Conservation (phyloP, 441 rosid genomes). For the Euphorbia corollata region DNA sequence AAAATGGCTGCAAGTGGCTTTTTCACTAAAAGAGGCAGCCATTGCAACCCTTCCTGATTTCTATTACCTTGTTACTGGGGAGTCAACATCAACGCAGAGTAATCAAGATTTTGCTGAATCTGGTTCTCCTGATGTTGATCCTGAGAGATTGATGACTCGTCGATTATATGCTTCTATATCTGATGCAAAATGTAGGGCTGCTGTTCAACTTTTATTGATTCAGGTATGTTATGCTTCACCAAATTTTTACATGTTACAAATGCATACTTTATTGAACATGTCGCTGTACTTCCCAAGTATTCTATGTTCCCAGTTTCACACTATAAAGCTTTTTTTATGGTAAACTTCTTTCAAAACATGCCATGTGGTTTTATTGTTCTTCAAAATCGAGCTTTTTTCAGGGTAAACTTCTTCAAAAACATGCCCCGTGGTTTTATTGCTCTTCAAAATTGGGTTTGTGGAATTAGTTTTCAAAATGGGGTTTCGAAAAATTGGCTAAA, state of each 20-base stretch:
- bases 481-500: too few relatives aligned
- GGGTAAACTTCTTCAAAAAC: too few relatives aligned
- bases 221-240: conserved; percentile 47
- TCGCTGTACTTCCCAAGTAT: too few relatives aligned
- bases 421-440: too few relatives aligned
- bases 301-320: too few relatives aligned
- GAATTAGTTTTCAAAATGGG: too few relatives aligned
- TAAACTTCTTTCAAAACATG: too few relatives aligned
- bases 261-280: background rate
- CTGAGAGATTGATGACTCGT: conserved; percentile 42
- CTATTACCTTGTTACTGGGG: conserved; percentile 54
- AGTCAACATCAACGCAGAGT: conserved; percentile 31
- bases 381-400: too few relatives aligned
- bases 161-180: conserved; percentile 59
- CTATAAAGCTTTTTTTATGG: too few relatives aligned
- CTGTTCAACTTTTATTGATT: conserved; percentile 93
- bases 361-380: too few relatives aligned
- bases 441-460: too few relatives aligned
- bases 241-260: background rate
- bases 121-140: conserved; percentile 40
- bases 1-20: conserved; percentile 92
- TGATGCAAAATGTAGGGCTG: conserved; percentile 97
- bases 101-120: conserved; percentile 39
- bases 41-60: conserved; percentile 89
- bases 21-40: conserved; percentile 82